A percentile compares a stretch with the other conserved stretches of the same genome.
Conservation (phyloP, 148 eudicot species). For the Rheum nobile region DNA sequence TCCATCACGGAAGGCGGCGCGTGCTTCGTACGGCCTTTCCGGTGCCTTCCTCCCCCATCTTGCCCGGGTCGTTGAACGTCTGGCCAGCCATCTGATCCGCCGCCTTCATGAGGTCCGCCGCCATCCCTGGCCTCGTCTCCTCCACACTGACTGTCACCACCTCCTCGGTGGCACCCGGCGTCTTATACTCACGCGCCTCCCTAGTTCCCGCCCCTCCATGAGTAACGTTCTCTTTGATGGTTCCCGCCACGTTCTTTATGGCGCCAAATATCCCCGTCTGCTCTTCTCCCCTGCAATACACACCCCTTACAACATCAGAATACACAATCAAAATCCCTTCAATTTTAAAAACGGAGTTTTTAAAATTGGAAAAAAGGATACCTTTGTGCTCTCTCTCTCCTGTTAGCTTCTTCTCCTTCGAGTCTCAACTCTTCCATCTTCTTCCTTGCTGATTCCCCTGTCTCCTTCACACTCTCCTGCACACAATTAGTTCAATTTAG, state of each 20-base stretch:
- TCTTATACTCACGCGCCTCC: not conserved
- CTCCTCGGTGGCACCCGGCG: conserved; percentile 1
- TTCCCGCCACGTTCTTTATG: conserved; percentile 25
- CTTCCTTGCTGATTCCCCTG: conserved; percentile 35
- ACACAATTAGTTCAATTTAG: not conserved
- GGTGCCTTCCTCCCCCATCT: conserved; percentile 18
- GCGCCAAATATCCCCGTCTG: conserved; percentile 27
- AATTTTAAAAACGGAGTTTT: not conserved
- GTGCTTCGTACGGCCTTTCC: not conserved
- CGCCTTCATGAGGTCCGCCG: conserved; percentile 20
- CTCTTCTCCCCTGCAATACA: conserved; percentile 23
- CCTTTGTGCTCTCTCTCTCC: not conserved
- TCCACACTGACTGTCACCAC: conserved; percentile 18
- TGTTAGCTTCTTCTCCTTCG: conserved; percentile 20
- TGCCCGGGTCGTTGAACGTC: conserved; percentile 31
- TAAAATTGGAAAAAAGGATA: not conserved
- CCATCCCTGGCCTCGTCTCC: conserved; percentile 13
- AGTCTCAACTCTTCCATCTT: conserved; percentile 42
- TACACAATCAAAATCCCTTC: not conserved
- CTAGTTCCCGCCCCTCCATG: conserved; percentile 6
- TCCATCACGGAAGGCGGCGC: not conserved
- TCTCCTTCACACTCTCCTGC: conserved; percentile 29
- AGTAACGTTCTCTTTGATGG: conserved; percentile 38
- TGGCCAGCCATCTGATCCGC: conserved; percentile 36
- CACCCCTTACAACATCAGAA: not conserved